Evolutionary conservation across 331 rosid genomes (phyloP).

Genomic region (Rhamnella rubrinervis): DNA sequence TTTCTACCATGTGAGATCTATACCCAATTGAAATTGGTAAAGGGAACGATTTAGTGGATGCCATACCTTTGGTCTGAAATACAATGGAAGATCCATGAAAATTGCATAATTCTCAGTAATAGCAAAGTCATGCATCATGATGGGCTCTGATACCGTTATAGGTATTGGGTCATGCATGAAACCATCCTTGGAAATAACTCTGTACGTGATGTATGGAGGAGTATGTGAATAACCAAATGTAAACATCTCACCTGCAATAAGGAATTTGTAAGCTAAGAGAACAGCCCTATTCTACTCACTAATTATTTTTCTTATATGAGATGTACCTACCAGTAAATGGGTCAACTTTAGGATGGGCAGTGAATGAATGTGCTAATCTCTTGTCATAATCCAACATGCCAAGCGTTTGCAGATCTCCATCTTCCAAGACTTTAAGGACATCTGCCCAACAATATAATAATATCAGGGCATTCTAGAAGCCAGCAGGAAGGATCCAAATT

Average conservation of each 20-base stretch:
- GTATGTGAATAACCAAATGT: conserved; percentile 83
- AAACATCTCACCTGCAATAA: conserved; percentile 90
- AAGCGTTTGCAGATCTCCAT: conserved; percentile 91
- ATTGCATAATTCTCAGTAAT: conserved; percentile 83
- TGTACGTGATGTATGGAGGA: conserved; percentile 87
- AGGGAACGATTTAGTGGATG: neutral
- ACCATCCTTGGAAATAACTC: conserved; percentile 89
- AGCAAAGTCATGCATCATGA: conserved; percentile 98
- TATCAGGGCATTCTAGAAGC: conserved; percentile 23
- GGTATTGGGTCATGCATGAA: conserved; percentile 91
- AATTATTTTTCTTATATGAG: conserved; percentile 19
- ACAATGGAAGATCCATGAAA: conserved; percentile 91
- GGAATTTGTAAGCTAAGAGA: conserved; percentile 24
- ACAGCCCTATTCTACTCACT: conserved; percentile 11
- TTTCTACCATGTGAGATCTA: too few species aligned
- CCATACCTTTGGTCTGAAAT: conserved; percentile 83
- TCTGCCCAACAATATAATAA: conserved; percentile 41
- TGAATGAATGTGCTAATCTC: conserved; percentile 86
- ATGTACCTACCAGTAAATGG: conserved; percentile 75
- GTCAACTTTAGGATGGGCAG: conserved; percentile 99
- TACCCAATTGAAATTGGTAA: too few species aligned
- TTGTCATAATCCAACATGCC: conserved; percentile 93
- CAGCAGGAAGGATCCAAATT: conserved; percentile 13
- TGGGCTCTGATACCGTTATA: conserved; percentile 76
- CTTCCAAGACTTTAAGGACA: conserved; percentile 88